Evolutionary conservation across 1,139 yeast species (phyloP).

Genomic region (Entelexis paramagnoliae): DNA sequence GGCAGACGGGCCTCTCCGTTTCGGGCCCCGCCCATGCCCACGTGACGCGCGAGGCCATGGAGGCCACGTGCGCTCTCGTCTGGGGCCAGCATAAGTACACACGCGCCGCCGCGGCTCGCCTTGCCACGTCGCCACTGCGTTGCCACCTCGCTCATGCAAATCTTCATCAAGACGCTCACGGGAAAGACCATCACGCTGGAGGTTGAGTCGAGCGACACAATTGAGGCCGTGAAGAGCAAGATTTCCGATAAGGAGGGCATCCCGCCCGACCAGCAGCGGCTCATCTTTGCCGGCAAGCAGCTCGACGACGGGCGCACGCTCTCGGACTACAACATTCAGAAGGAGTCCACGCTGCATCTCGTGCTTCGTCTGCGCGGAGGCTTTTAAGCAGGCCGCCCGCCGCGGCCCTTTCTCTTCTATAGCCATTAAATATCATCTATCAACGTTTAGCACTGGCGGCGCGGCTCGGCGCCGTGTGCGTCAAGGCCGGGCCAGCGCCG

Average conservation of each 20-base stretch:
- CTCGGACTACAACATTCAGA: slow-evolving; percentile 79
- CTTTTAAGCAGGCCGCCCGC: neutral
- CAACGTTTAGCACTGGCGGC: too few relatives aligned
- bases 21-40: neutral
- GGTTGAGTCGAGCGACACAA: slow-evolving; percentile 85
- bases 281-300: slow-evolving; percentile 99
- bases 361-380: slow-evolving; percentile 86
- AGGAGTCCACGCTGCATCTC: slow-evolving; percentile 74
- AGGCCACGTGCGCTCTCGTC: neutral
- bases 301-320: slow-evolving; percentile 81
- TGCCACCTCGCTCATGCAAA: slow-evolving; percentile 39
- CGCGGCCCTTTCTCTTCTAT: neutral
- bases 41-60: neutral
- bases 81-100: neutral
- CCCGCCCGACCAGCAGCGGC: slow-evolving; percentile 98
- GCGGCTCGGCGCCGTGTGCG: too few relatives aligned
- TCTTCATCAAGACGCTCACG: slow-evolving; percentile 70
- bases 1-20: neutral
- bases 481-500: too few relatives aligned
- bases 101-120: neutral
- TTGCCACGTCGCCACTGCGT: neutral
- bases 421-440: too few relatives aligned
- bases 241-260: slow-evolving; percentile 90
- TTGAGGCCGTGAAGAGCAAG: slow-evolving; percentile 81
- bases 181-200: slow-evolving; percentile 84